Base-by-base conservation (phyloP, 768 basidiomycete genomes). In the Lactifluus hygrophoroides region DNA sequence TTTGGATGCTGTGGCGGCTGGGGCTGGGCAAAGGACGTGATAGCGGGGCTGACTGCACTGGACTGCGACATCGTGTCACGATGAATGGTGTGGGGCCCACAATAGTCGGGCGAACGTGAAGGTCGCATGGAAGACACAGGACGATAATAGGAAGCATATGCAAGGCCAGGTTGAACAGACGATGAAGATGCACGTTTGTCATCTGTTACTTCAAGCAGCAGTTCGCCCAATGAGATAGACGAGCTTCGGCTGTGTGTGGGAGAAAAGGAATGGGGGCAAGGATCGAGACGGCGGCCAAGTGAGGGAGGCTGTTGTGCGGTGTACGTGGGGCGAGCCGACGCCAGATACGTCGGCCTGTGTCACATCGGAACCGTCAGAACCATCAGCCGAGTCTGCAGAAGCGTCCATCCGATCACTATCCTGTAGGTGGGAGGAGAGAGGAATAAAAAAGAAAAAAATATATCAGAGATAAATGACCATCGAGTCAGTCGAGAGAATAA, bases 131-230 rank as follows among this genome's bases (percentile, higher is more conserved):
- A 32, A 46, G 55, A 46, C 16, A 47, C 51, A 19, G 51, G 57
- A 30, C 59, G 68, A 56, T 38, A 63, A 59, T 44, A 62, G 57
- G 66, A 51, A 66, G 51, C 57, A 43, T 69, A 70, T 0, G 70
- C 71, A 34, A 70, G 70, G 27, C 56, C 46, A 1, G 60, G 66
- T 30, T 61, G 54, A 44, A 54, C 54, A 17, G 57, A 51, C n/a
- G 60, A 32, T 42, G 60, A 57, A 14, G 71, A 70, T 32, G 65
- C 66, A 53, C 66, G 67, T 38, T 71, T 70, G 58, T 76, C 70
- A 49, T 74, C 73, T 0, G 74, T 74, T 14, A 73, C 69, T 51
- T 77, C 76, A 56, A 79, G 66, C 51, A 79, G 70, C 71, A 79
- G 75, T 55, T 80, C 77, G 50, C 79, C 78, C 58, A 79, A 69